Evolutionary conservation across 257 asterid species (phyloP).

Genomic region (Rauvolfia tetraphylla): DNA sequence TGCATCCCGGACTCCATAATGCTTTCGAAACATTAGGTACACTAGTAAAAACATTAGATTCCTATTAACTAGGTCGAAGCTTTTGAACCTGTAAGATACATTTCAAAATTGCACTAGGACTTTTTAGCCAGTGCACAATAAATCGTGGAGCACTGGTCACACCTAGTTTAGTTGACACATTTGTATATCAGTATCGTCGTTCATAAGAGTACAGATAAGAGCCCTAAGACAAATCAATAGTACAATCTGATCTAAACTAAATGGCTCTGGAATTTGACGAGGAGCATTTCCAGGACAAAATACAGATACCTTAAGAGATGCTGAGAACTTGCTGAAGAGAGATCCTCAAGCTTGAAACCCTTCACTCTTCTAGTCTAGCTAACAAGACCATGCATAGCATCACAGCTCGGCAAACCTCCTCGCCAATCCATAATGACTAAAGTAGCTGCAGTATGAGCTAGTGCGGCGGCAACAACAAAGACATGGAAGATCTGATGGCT

Average conservation of each 20-base stretch:
- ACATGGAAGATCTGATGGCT: constrained; percentile 94
- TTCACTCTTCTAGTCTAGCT: constrained; percentile 5
- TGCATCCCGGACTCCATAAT: background rate
- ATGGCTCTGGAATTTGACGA: background rate
- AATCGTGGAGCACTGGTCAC: too few species aligned
- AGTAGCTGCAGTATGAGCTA: constrained; percentile 69
- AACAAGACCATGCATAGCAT: background rate
- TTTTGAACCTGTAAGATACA: too few species aligned
- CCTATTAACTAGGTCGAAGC: too few species aligned
- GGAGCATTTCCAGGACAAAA: background rate
- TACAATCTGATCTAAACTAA: background rate
- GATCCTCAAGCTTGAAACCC: constrained; percentile 1
- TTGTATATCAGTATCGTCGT: background rate
- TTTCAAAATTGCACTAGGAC: too few species aligned
- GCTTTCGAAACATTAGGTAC: background rate
- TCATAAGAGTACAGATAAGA: background rate
- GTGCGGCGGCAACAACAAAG: constrained; percentile 76
- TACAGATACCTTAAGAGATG: background rate
- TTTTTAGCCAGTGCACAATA: too few species aligned
- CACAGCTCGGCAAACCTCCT: constrained; percentile 34
- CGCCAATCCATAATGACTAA: constrained; percentile 82
- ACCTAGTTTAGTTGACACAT: background rate
- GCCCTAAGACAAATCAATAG: background rate
- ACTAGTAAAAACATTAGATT: too few species aligned
- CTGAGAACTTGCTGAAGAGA: background rate